Conservation (phyloP, 2,329 filamentous ascomycete species). For the Aspergillus awamori region DNA sequence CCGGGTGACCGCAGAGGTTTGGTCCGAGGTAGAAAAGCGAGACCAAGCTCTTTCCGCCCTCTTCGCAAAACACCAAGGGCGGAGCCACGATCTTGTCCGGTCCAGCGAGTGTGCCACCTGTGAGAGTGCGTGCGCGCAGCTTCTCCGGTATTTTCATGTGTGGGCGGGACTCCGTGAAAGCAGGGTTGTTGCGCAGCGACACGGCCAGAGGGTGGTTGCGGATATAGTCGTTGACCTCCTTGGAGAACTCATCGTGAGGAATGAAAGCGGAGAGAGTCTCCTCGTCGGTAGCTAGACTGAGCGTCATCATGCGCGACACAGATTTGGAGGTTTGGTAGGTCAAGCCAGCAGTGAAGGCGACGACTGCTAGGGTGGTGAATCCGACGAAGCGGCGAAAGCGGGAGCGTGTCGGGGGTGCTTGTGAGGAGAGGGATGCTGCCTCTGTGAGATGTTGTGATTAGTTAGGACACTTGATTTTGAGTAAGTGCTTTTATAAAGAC, state of each 20-base stretch:
- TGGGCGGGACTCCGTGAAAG: conserved; percentile 75
- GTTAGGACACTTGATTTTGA: background rate
- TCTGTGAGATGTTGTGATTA: background rate
- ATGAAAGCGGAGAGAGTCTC: conserved; percentile 71
- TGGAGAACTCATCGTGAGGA: conserved; percentile 55
- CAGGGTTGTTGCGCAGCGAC: conserved; percentile 67
- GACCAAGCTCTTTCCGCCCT: conserved; percentile 68
- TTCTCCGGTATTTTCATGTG: conserved; percentile 80
- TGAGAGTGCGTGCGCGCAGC: conserved; percentile 75
- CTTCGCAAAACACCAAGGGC: conserved; percentile 74
- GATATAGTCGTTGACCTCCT: conserved; percentile 72
- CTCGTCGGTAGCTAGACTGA: conserved; percentile 62
- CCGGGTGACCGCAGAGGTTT: conserved; percentile 84
- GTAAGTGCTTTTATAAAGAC: background rate
- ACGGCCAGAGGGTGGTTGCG: conserved; percentile 72
- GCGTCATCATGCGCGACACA: conserved; percentile 38
- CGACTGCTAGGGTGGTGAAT: conserved; percentile 39
- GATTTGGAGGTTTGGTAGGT: conserved; percentile 30
- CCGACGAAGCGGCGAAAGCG: conserved; percentile 40
- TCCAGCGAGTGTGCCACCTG: conserved; percentile 76
- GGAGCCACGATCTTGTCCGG: conserved; percentile 77
- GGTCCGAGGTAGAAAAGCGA: conserved; percentile 76
- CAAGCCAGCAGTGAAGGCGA: conserved; percentile 38
- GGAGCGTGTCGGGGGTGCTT: conserved; percentile 27
- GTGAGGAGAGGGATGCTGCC: background rate